Evolutionary conservation across 2,329 filamentous ascomycete genomes (phyloP).

Genomic region (Xylaria arbuscula): DNA sequence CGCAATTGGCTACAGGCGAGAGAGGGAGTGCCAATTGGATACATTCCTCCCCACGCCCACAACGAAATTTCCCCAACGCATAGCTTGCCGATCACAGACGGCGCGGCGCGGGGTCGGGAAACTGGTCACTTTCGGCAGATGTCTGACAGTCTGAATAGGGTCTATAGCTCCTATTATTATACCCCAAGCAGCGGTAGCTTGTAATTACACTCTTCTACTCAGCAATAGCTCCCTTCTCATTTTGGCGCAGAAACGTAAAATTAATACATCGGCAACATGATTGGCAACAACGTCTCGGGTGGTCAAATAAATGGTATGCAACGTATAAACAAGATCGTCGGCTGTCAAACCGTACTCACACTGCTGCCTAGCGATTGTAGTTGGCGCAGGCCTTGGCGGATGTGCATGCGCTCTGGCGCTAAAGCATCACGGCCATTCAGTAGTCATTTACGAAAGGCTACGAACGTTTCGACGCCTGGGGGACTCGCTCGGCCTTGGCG

Average conservation of each 20-base stretch:
- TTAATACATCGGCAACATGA: not conserved
- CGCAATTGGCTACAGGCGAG: not conserved
- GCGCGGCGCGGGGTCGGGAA: slow-evolving; percentile 28
- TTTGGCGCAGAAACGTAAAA: not conserved
- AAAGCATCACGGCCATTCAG: slow-evolving; percentile 58
- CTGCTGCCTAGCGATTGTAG: slow-evolving; percentile 55
- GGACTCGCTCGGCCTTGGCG: slow-evolving; percentile 59
- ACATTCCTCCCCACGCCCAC: not conserved
- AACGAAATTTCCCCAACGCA: slow-evolving; percentile 17
- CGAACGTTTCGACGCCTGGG: slow-evolving; percentile 57
- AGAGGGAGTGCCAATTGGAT: not conserved
- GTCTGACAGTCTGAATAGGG: not conserved
- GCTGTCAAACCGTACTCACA: slow-evolving; percentile 13
- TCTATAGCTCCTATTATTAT: not conserved
- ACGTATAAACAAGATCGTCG: not conserved
- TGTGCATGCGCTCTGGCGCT: slow-evolving; percentile 61
- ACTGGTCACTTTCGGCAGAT: slow-evolving; percentile 30
- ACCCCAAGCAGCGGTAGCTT: not conserved
- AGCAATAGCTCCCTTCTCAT: slow-evolving; percentile 1
- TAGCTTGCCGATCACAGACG: slow-evolving; percentile 24
- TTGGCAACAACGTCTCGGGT: slow-evolving; percentile 9
- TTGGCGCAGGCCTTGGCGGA: slow-evolving; percentile 62
- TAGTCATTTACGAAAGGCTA: slow-evolving; percentile 59
- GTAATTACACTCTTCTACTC: slow-evolving; percentile 6
- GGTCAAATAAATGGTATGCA: slow-evolving; percentile 28